Percentiles rank a stretch among this genome's conserved stretches.
Conservation (phyloP, 108 stramenopile species). For the Cyclotella baltica region DNA sequence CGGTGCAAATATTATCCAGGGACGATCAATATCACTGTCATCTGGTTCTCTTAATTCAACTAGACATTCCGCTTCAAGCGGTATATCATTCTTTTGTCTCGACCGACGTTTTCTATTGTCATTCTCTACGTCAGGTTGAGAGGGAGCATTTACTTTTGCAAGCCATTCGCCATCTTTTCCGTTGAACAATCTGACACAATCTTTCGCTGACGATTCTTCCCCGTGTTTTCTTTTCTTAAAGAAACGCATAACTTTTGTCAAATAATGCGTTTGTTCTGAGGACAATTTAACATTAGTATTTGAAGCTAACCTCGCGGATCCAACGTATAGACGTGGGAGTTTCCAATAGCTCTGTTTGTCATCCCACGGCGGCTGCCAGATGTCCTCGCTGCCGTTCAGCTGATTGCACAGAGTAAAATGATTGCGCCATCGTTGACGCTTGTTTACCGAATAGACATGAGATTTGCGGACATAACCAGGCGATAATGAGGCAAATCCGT, state of each 20-base stretch:
- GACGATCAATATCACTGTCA: slow-evolving; percentile 1
- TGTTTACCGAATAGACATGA: too few species aligned
- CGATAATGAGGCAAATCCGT: too few species aligned
- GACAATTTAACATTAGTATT: slow-evolving; percentile 47
- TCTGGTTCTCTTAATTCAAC: slow-evolving; percentile 55
- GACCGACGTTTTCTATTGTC: slow-evolving; percentile 29
- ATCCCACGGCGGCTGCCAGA: not conserved
- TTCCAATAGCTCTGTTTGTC: slow-evolving; percentile 32
- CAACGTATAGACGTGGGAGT: slow-evolving; percentile 49
- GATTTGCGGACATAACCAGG: too few species aligned
- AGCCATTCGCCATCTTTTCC: slow-evolving; percentile 84
- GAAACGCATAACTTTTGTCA: slow-evolving; percentile 80
- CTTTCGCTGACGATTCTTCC: not conserved
- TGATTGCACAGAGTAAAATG: too few species aligned
- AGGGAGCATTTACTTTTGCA: slow-evolving; percentile 49
- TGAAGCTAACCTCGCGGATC: not conserved
- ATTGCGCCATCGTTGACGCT: too few species aligned
- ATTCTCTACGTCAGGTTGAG: not conserved
- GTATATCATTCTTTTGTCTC: slow-evolving; percentile 19
- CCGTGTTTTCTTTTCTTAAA: slow-evolving; percentile 47
- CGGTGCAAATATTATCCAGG: slow-evolving; percentile 57
- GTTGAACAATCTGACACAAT: slow-evolving; percentile 75
- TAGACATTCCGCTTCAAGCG: slow-evolving; percentile 58
- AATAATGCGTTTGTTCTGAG: slow-evolving; percentile 75
- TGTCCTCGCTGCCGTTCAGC: too few species aligned